Evolutionary conservation across 1,284 basidiomycete genomes (phyloP), one percentile per base, ranked within the genome.

Genomic region (Fomitopsis pinicola): DNA sequence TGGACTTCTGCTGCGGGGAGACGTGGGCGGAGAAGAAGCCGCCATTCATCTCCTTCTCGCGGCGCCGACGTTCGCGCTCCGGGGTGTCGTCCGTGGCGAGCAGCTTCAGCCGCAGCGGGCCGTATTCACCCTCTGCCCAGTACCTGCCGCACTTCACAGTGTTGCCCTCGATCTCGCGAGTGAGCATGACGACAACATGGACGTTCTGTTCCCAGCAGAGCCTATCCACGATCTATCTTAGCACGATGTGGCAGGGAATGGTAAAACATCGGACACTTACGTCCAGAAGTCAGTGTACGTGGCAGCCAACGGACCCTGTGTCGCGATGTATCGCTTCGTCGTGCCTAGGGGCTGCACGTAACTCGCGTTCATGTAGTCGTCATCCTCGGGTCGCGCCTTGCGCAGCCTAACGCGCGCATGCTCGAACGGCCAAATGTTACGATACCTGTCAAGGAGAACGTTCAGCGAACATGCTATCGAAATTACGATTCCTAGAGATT

Each of bases 271-370:
- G 8, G 30, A 33, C 1, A 86, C 91, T 79, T 71, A 94, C 97
- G 89, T 92, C 97, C 97, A 99, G 69, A 99, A 99, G 71, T 98
- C 95, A 8, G 81, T 79, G 72, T 90, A 97, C 0, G 97, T 98
- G 26, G 91, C 86, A 7, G 92, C 91, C 35, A 99, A 76, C 1
- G 97, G 97, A 1, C 97, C 97, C 74, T 99, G 97, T 1, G 97
- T 98, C 1, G 96, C 97, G 65, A 99, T 98, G 72, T 97, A 98
- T 42, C 88, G 83, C 71, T 87, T 84, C 33, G 76, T 80, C 1
- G 94, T 95, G 1, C 91, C 89, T 55, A 91, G 77, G 2, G 94
- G 94, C 73, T 95, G 94, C 22, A 96, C 88, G 67, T 89, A 92
- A 40, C 92, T 95, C 2, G 95, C 95, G 71, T 98, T 97, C 75